Percentiles rank a stretch among this genome's conserved stretches.
These are phyloP conservation scores for Pinus tabuliformis DNA, from an alignment of 75 land plant species.

Conservation along the genomic window DNA sequence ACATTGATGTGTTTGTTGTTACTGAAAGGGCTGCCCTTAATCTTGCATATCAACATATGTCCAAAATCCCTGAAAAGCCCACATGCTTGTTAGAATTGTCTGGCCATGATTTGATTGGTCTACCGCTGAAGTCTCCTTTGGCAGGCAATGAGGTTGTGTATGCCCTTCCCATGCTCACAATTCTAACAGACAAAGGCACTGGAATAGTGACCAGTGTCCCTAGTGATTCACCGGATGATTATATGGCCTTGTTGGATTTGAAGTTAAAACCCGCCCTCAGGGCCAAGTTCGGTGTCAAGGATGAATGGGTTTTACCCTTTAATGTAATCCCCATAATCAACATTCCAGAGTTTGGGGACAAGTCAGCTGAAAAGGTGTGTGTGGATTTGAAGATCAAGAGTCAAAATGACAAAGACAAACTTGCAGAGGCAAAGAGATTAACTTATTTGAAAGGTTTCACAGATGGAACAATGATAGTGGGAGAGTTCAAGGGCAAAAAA, in stretches of 20 bases:
- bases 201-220: slow-evolving; percentile 96
- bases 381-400: slow-evolving; percentile 77
- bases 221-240: slow-evolving; percentile 93
- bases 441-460: slow-evolving; percentile 87
- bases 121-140: slow-evolving; percentile 75
- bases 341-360: slow-evolving; percentile 84
- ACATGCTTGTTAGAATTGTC: slow-evolving; percentile 74
- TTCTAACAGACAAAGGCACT: slow-evolving; percentile 86
- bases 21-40: slow-evolving; percentile 78
- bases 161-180: slow-evolving; percentile 85
- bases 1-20: slow-evolving; percentile 72
- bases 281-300: slow-evolving; percentile 75
- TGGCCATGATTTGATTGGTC: slow-evolving; percentile 82
- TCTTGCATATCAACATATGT: slow-evolving; percentile 74
- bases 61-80: slow-evolving; percentile 68
- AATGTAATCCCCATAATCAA: slow-evolving; percentile 80
- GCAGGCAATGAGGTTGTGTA: slow-evolving; percentile 61
- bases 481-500: slow-evolving; percentile 62
- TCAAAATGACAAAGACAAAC: slow-evolving; percentile 84
- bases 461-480: slow-evolving; percentile 84
- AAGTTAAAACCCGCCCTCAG: slow-evolving; percentile 66
- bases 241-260: slow-evolving; percentile 81
- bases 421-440: slow-evolving; percentile 78
- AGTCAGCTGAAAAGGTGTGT: slow-evolving; percentile 80
- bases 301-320: slow-evolving; percentile 90